Evolutionary conservation across 2,329 filamentous ascomycete genomes (phyloP), one percentile per base, ranked within the genome.

Genomic region (Neopestalotiopsis sp.): DNA sequence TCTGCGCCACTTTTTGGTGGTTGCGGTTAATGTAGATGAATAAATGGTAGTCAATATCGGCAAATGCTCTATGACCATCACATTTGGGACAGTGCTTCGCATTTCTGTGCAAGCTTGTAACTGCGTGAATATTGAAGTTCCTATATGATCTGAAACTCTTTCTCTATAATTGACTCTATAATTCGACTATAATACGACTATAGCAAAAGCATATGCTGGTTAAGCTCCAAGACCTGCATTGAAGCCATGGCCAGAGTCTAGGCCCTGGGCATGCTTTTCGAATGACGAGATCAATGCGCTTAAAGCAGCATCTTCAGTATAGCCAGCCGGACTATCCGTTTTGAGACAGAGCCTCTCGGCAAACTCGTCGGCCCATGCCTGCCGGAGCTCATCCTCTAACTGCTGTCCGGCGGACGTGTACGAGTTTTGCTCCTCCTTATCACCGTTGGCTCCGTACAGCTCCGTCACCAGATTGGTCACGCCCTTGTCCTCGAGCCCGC

Each of bases 401-500:
- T 20, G 9, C 32, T 62, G 9, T 3, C 32, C 30, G 17, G 34
- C 13, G 24, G n/a, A 12, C 59, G 34, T 40, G 34, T 62, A 62
- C 5, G 45, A 52, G 45, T 20, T 28, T 28, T 28, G 59, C 59
- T 64, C 61, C 40, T 28, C 42, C 10, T 49, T 20, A 17, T 40
- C 70, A 9, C 9, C n/a, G 7, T 17, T 38, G 17, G 52, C 40
- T 12, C 70, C 70, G 49, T 75, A 77, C 65, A 84, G 71, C 78
- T 92, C 86, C 52, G 82, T 84, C 71, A 84, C 83, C 69, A 97
- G 85, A 78, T 89, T 95, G n/a, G 94, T 97, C 66, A 93, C 91
- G 70, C 87, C 85, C 82, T 92, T 93, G 30, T 92, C 95, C 70
- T 91, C 90, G 52, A 98, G 81, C 0, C 96, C 96, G 84, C 95